Evolutionary conservation across 2,329 filamentous ascomycete species (phyloP).

Genomic region (Phoma sp.): DNA sequence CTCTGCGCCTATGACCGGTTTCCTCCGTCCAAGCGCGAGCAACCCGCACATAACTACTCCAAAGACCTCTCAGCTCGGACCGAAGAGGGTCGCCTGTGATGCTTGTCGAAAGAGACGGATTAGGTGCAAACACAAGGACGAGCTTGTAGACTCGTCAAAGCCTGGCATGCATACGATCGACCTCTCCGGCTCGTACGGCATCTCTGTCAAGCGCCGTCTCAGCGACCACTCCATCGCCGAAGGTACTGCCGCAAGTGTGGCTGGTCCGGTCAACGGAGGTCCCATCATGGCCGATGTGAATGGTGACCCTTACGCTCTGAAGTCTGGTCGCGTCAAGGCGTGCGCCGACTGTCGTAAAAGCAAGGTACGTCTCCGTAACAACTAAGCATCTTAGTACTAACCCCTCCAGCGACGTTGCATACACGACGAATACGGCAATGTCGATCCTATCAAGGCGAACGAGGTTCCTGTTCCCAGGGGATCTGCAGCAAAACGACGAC

Average conservation of each 20-base stretch:
- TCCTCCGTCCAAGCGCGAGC: constrained; percentile 48
- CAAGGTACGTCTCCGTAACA: constrained; percentile 60
- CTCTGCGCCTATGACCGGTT: constrained; percentile 42
- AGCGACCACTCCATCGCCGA: constrained; percentile 41
- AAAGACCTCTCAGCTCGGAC: constrained; percentile 66
- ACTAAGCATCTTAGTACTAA: constrained; percentile 25
- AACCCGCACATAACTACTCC: constrained; percentile 55
- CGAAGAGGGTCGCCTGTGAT: constrained; percentile 68
- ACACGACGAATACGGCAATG: constrained; percentile 69
- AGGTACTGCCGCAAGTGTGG: constrained; percentile 23
- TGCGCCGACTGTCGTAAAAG: constrained; percentile 72
- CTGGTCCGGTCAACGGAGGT: constrained; percentile 35
- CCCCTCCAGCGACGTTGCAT: constrained; percentile 67
- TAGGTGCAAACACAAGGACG: constrained; percentile 69
- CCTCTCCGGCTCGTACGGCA: constrained; percentile 40
- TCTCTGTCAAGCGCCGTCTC: constrained; percentile 43
- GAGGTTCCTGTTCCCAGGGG: constrained; percentile 68
- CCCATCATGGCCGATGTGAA: constrained; percentile 46
- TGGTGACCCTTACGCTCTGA: constrained; percentile 53
- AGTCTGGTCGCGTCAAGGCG: constrained; percentile 68
- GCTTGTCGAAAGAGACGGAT: constrained; percentile 68
- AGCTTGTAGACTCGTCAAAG: constrained; percentile 50
- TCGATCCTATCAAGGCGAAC: constrained; percentile 69
- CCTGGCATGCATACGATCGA: constrained; percentile 43
- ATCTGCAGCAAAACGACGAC: constrained; percentile 63